These are phyloP conservation scores for Mrakia gelida DNA, from an alignment of 768 basidiomycete genomes.

Conservation along the genomic window DNA sequence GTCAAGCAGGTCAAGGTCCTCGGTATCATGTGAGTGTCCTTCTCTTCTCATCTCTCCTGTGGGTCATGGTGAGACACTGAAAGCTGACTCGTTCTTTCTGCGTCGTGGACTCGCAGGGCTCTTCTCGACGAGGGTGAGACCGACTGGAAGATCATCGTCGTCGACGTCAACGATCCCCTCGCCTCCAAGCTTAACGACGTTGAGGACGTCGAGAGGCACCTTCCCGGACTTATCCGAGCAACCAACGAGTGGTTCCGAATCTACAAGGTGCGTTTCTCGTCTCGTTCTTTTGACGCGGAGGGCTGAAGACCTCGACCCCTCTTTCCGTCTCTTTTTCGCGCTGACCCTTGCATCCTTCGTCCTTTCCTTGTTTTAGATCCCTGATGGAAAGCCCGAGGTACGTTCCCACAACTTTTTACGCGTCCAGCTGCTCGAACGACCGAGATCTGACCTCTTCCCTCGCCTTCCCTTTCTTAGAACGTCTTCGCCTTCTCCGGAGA, in stretches of 20 bases:
- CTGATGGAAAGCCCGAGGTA: conserved; percentile 47
- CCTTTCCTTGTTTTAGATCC: conserved; percentile 37
- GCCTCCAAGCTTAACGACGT: conserved; percentile 96
- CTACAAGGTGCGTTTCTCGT: conserved; percentile 42
- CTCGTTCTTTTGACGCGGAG: not conserved
- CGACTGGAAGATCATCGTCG: conserved; percentile 99
- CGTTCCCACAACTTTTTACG: not conserved
- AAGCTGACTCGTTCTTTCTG: too few relatives aligned
- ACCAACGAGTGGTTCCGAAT: conserved; percentile 96
- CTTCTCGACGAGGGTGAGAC: conserved; percentile 98
- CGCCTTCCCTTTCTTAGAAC: conserved; percentile 55
- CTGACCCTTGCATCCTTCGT: too few relatives aligned
- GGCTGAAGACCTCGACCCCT: not conserved
- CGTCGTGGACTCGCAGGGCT: conserved; percentile 47
- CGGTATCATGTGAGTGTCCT: conserved; percentile 78
- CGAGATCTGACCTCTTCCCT: not conserved
- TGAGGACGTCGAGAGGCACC: conserved; percentile 96
- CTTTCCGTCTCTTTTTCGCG: not conserved
- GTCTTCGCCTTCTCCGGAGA: conserved; percentile 98
- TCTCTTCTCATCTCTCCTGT: not conserved
- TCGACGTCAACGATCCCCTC: conserved; percentile 91
- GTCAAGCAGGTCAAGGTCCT: conserved; percentile 99
- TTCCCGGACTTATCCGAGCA: conserved; percentile 87
- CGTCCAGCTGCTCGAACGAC: not conserved
- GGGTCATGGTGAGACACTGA: too few relatives aligned